phyloP scores from a whole-genome alignment of 176 grass and related monocot genomes.

The Oryza meyeriana region DNA sequence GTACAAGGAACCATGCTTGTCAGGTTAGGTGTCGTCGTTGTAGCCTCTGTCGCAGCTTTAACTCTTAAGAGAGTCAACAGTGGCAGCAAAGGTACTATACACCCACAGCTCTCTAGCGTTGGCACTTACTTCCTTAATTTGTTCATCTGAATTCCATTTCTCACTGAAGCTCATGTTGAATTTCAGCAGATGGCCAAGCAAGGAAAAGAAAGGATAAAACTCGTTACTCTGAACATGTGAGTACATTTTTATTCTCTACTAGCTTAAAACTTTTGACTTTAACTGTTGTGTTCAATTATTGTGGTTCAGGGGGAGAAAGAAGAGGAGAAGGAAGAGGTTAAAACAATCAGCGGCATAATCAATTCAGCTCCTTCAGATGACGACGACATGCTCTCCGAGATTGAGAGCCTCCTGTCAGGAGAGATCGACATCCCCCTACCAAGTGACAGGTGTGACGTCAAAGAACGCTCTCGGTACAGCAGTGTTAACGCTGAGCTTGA shows the following conservation, averaged over 20 bases:
- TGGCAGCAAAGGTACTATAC: slow-evolving; percentile 35
- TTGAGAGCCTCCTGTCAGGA: slow-evolving; percentile 74
- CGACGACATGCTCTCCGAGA: slow-evolving; percentile 73
- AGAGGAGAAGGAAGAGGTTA: slow-evolving; percentile 84
- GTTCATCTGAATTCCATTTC: slow-evolving; percentile 5
- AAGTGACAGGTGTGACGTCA: slow-evolving; percentile 67
- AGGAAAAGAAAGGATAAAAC: slow-evolving; percentile 38
- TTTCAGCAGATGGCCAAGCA: slow-evolving; percentile 57
- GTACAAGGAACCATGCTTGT: slow-evolving; percentile 79
- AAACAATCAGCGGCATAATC: slow-evolving; percentile 77
- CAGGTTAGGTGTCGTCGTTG: slow-evolving; percentile 70
- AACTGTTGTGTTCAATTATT: background rate
- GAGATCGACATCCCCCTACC: slow-evolving; percentile 69
- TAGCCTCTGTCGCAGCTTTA: slow-evolving; percentile 73
- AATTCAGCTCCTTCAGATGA: slow-evolving; percentile 44
- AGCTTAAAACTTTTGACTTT: background rate
- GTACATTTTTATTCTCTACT: slow-evolving; percentile 1
- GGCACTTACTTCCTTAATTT: background rate
- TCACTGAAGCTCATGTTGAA: background rate
- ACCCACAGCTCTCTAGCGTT: slow-evolving; percentile 36
- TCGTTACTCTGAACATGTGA: slow-evolving; percentile 49
- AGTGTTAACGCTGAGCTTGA: slow-evolving; percentile 49
- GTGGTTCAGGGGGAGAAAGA: slow-evolving; percentile 49
- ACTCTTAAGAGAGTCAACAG: slow-evolving; percentile 51
- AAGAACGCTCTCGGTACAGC: slow-evolving; percentile 57